Base-by-base conservation (phyloP, 345 rosid genomes). In the Moricandia moricandioides region DNA sequence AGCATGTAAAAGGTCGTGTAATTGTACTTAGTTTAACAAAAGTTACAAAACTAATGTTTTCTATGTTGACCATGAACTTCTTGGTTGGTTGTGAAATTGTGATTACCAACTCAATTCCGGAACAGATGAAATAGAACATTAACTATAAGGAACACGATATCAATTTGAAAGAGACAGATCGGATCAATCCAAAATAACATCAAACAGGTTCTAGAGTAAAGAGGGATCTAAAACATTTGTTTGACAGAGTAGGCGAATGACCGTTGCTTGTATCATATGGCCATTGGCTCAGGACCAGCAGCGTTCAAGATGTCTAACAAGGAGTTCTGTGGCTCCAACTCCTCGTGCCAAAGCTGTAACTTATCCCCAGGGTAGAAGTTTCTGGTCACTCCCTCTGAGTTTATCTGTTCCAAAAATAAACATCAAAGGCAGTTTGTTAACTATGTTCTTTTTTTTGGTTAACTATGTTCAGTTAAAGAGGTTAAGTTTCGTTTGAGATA, bases 291-390 rank as follows among this genome's bases (percentile, higher is more conserved):
- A 0, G 98, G 97, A 12, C 89, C 74, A 4, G 91, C 47, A 0
- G 85, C 65, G 26, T 79, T 84, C 17, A 92, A 77, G 8, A 89
- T 87, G 65, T 95, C 97, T 78, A 95, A 51, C 33, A 90, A 68
- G 0, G 99, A 95, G 70, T 92, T 86, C 21, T 86, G 98, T 0
- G 96, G 89, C 77, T 83, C 96, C 80, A 92, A 63, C 70, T 95
- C 96, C 82, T 95, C 97, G 1, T 90, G 93, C 97, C 99, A 95
- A 57, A 86, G 80, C 17, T 86, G 99, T 70, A 95, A 91, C 65
- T 79, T 62, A 61, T 95, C 97, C 1, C 97, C 97, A 1, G 99
- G 91, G 79, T 88, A 95, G 82, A 79, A 90, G 78, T 95, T 95
- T 71, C 97, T 82, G 0, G 82, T 87, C 62, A 95, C 97, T 55